A percentile compares a stretch with the other conserved stretches of the same genome.
phyloP scores from a whole-genome alignment of 1,284 basidiomycete species.

The Rhodotorula sp. region DNA sequence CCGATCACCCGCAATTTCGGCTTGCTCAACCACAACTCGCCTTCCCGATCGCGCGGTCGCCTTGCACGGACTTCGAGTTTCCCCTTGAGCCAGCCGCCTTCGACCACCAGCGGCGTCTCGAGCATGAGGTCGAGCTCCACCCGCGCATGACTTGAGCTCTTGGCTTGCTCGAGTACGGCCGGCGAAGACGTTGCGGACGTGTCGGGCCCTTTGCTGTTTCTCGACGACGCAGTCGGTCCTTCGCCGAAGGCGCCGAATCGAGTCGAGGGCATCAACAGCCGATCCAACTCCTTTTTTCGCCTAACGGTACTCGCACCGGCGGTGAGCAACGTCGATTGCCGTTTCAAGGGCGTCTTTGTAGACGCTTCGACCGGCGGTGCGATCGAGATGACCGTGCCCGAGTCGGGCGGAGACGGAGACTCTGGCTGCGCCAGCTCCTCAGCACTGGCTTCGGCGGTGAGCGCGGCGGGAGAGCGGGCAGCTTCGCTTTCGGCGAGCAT shows the following conservation, averaged over 20 bases:
- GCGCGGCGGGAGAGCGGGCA: not conserved
- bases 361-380: not conserved
- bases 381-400: conserved; percentile 16
- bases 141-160: conserved; percentile 63
- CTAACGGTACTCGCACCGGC: conserved; percentile 40
- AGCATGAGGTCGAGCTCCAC: conserved; percentile 81
- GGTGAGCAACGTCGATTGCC: conserved; percentile 40
- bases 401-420: no score
- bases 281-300: conserved; percentile 41
- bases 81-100: conserved; percentile 76
- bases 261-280: conserved; percentile 25
- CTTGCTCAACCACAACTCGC: conserved; percentile 66
- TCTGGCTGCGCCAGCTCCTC: not conserved
- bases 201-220: not conserved
- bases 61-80: conserved; percentile 68
- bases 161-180: conserved; percentile 41
- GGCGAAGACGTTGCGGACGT: conserved; percentile 11
- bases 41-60: conserved; percentile 59
- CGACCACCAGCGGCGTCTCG: conserved; percentile 73
- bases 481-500: conserved; percentile 14
- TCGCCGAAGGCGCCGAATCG: not conserved
- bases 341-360: not conserved
- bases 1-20: conserved; percentile 84
- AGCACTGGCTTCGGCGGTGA: not conserved
- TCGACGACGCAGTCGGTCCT: not conserved